phyloP scores from a whole-genome alignment of 176 grass and related monocot genomes.

The Lolium perenne region DNA sequence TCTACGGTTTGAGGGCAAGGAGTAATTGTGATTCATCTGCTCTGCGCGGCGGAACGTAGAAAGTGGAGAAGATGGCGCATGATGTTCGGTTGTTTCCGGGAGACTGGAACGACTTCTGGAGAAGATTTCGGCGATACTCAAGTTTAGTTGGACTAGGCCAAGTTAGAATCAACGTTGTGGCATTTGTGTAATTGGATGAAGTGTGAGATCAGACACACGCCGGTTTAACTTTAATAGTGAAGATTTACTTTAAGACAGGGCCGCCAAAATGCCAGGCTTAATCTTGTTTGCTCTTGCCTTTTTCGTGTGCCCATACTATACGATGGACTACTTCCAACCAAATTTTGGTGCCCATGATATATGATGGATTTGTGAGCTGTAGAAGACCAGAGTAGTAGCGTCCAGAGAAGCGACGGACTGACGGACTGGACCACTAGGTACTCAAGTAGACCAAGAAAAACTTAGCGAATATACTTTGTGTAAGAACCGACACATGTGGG shows the following conservation, averaged over 20 bases:
- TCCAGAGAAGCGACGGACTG: not conserved
- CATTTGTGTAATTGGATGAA: no score
- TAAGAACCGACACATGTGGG: not conserved
- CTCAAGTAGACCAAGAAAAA: not conserved
- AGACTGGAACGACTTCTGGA: no score
- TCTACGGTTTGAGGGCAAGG: no score
- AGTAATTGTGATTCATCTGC: no score
- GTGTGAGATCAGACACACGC: no score
- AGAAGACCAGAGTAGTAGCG: not conserved
- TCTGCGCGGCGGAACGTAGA: no score
- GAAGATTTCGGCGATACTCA: no score
- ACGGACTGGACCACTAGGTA: not conserved
- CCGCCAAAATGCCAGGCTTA: not conserved
- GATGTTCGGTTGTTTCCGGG: no score
- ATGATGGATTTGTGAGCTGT: constrained; percentile 13
- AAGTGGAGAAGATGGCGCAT: no score
- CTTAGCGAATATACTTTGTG: not conserved
- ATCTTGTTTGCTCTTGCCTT: not conserved
- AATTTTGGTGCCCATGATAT: not conserved
- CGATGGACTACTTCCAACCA: not conserved
- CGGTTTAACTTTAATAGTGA: no score
- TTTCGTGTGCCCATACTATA: not conserved
- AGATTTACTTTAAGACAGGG: not conserved
- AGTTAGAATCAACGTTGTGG: no score
- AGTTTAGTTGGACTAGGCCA: no score